Evolutionary conservation across 2,329 filamentous ascomycete species (phyloP), one percentile per base, ranked within the genome.

Genomic region (Shiraia bambusicola): DNA sequence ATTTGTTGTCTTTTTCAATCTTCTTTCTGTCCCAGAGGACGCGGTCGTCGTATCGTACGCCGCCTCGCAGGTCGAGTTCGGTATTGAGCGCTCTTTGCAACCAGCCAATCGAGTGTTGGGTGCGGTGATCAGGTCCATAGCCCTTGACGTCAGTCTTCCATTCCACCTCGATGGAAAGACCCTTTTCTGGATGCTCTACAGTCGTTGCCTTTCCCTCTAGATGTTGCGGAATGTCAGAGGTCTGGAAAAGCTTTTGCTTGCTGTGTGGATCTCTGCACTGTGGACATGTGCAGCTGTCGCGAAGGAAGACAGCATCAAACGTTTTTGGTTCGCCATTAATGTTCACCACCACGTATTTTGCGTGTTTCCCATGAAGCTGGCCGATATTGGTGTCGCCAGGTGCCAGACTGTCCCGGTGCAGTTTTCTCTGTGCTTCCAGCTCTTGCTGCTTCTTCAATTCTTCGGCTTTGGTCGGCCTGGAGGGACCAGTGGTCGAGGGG

Each of bases 201-300:
- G 55, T 67, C 57, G 24, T 66, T 47, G 25, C 75, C 45, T 16
- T 66, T 45, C 26, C 64, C 36, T 67, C 57, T 31, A 71, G 39
- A 24, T 72, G 47, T 7, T 53, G 22, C 0, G 83, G 80, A 29
- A 89, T 83, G 37, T 88, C 82, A 14, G 74, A 73, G 1, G 82
- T 83, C 40, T 78, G 77, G 65, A 87, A 87, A 27, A 73, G 71
- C 67, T 84, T 85, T 60, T 86, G 82, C 29, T 73, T 76, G 12
- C 80, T 82, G 29, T 78, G 76, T 3, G 76, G 70, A 58, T 84
- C 77, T 24, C 82, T 71, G 57, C 82, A 85, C 31, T 49, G 56
- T n/a, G 70, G 51, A 59, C 82, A 85, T 14, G 69, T 59, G 66
- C 82, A 86, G 42, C 76, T 67, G 60, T 86, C 82, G 27, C 82